Evolutionary conservation across 2,329 filamentous ascomycete genomes (phyloP).

Genomic region (Pestalotiopsis sp.): DNA sequence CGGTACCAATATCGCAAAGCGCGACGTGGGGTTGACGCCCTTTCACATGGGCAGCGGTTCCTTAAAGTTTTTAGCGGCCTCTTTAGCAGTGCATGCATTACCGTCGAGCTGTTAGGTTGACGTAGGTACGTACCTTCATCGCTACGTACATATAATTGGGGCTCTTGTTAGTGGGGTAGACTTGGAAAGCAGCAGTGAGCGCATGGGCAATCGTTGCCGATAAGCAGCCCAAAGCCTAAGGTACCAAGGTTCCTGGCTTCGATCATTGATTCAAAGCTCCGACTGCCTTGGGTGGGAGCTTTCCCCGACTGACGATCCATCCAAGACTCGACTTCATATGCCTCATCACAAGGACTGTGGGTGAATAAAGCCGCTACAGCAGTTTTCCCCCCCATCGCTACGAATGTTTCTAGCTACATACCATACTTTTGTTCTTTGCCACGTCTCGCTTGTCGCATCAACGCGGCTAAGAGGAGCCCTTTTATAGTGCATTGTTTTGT

Average conservation of each 20-base stretch:
- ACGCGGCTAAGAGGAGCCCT: not conserved
- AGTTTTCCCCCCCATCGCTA: not conserved
- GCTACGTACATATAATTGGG: not conserved
- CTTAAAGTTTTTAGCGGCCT: not conserved
- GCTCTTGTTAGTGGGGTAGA: not conserved
- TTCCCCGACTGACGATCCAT: not conserved
- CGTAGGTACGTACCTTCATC: not conserved
- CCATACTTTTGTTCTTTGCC: not conserved
- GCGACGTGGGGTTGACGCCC: slow-evolving; percentile 2
- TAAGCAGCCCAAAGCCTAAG: not conserved
- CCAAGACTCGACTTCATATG: not conserved
- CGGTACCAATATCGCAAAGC: not conserved
- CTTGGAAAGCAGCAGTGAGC: not conserved
- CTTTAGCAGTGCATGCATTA: not conserved
- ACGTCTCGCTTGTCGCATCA: not conserved
- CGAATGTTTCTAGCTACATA: not conserved
- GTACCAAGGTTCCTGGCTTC: not conserved
- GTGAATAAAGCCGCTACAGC: not conserved
- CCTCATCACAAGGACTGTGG: not conserved
- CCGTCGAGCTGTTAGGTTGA: not conserved
- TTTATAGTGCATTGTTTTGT: not conserved
- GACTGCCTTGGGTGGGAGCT: not conserved
- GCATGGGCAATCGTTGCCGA: not conserved
- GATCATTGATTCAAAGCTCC: not conserved
- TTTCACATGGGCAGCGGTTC: not conserved